These are phyloP conservation scores for Paramecium pentaurelia DNA, from an alignment of 73 alveolate genomes.

Conservation along the genomic window DNA sequence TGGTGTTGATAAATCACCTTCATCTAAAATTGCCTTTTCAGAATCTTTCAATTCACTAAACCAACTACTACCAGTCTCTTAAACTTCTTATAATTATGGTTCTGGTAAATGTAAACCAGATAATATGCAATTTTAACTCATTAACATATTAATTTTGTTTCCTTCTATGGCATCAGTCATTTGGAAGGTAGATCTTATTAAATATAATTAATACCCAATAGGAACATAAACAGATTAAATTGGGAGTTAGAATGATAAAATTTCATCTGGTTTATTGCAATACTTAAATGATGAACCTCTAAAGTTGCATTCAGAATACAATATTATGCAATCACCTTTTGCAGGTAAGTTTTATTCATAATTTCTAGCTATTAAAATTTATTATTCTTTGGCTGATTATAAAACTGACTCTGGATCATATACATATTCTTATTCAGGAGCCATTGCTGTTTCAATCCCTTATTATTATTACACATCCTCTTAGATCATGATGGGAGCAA, in stretches of 20 bases:
- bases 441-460: not conserved
- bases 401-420: not conserved
- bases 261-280: constrained; percentile 17
- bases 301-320: constrained; percentile 14
- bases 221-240: constrained; percentile 16
- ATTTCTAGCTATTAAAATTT: not conserved
- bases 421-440: not conserved
- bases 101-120: not conserved
- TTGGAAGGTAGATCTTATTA: not conserved
- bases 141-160: not conserved
- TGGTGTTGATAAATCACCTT: not conserved
- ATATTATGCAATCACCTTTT: not conserved
- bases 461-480: not conserved
- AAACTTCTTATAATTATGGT: not conserved
- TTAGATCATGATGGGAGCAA: not conserved
- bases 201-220: not conserved
- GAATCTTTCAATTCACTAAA: not conserved
- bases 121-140: not conserved
- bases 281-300: not conserved
- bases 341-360: constrained; percentile 24
- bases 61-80: not conserved
- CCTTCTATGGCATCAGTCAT: not conserved
- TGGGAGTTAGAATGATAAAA: not conserved
- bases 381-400: not conserved
- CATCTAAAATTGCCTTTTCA: not conserved